Evolutionary conservation across 2,329 filamentous ascomycete species (phyloP), one percentile per base, ranked within the genome.

Genomic region (Botryotinia convoluta): DNA sequence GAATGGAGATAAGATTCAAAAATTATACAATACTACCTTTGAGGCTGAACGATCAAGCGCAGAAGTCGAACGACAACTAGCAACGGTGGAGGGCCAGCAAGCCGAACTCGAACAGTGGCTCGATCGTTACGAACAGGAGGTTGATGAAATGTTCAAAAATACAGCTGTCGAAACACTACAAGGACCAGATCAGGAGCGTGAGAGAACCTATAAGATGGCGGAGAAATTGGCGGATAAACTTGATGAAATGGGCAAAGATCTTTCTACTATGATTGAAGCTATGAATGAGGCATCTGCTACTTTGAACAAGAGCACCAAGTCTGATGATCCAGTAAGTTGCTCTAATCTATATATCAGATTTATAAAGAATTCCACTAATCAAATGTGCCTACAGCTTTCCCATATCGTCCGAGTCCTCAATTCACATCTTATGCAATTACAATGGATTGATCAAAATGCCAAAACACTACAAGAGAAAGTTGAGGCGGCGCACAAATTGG

Each of bases 371-470:
- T 67, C 9, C 26, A 72, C 76, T 79, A 74, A 79, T 69, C 16
- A 5, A 42, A 63, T 39, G 7, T 7, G 16, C 29, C 60, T 71
- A 51, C 81, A 98, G 92, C 87, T 98, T 80, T 95, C 94, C 78
- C 94, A 98, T 83, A 97, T 99, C 79, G 95, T 98, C 71, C 92
- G 94, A 76, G 94, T 98, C 68, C 91, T 99, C 78, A 99, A 99
- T 82, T 91, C 92, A 37, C 96, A 99, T 82, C 89, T 99, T 54
- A 90, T 91, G 51, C 95, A 98, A 83, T 87, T 99, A 74, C 95
- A 98, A 83, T 93, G 92, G 85, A 98, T 99, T 82, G 95, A 98
- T 81, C 89, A 91, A 76, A 95, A 95, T 76, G 93, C 95, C 51
- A 88, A 91, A 26, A 88, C 91, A 45, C 86, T 98, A 71, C 93